phyloP scores from a whole-genome alignment of 1,139 yeast species.

The Lodderomyces pseudojiufengensis region DNA sequence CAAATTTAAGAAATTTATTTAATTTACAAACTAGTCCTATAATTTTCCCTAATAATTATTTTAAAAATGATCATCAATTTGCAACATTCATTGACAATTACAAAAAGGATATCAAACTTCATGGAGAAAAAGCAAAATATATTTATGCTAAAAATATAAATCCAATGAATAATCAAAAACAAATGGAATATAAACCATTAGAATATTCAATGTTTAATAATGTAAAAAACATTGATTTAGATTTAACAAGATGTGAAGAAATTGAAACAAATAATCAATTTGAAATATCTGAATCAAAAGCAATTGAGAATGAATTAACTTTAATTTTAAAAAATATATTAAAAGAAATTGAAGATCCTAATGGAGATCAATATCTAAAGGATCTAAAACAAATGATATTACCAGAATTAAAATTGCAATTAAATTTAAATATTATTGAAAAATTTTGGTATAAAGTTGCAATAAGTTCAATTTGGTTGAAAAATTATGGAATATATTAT shows the following conservation, averaged over 20 bases:
- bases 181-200: too few relatives aligned
- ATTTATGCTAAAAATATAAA: too few relatives aligned
- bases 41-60: too few relatives aligned
- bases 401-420: conserved; percentile 23
- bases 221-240: conserved; percentile 16
- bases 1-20: too few relatives aligned
- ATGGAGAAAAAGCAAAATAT: too few relatives aligned
- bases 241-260: conserved; percentile 17
- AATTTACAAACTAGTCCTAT: too few relatives aligned
- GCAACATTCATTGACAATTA: too few relatives aligned
- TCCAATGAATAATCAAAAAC: too few relatives aligned
- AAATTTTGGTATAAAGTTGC: conserved; percentile 36
- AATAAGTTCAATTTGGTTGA: conserved; percentile 40
- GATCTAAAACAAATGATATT: conserved; percentile 23
- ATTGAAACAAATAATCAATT: conserved; percentile 14
- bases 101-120: too few relatives aligned
- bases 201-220: too few relatives aligned
- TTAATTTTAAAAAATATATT: conserved; percentile 18
- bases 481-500: conserved; percentile 37
- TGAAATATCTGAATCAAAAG: conserved; percentile 18
- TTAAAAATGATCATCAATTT: too few relatives aligned
- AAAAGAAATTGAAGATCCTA: conserved; percentile 9
- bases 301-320: conserved; percentile 19
- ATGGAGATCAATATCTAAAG: conserved; percentile 16
- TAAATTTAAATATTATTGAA: conserved; percentile 26